These are phyloP conservation scores for Croton setiger DNA, from an alignment of 441 rosid species.

Conservation along the genomic window DNA sequence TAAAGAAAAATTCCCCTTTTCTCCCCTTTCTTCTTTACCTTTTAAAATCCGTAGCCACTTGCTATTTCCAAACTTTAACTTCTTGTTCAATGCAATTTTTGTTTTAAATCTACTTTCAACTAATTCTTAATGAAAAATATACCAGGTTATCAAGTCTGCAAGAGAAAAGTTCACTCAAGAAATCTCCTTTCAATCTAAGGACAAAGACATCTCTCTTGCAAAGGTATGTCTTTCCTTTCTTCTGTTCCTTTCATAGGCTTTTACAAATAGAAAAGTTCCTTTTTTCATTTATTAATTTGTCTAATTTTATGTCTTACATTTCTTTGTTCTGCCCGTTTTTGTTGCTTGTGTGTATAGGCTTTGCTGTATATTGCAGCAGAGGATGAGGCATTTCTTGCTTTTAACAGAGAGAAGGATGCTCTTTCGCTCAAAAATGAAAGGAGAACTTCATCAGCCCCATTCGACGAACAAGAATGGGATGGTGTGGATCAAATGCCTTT, in stretches of 20 bases:
- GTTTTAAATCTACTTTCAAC: not conserved
- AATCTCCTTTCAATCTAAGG: constrained; percentile 70
- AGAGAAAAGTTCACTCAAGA: constrained; percentile 64
- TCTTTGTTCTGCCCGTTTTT: constrained; percentile 2
- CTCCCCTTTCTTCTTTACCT: not conserved
- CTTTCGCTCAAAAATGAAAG: constrained; percentile 44
- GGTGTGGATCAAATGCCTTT: constrained; percentile 53
- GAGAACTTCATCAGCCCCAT: constrained; percentile 33
- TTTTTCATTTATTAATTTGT: not conserved
- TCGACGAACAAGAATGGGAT: constrained; percentile 40
- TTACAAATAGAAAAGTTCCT: not conserved
- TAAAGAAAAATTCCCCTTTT: not conserved
- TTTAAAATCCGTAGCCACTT: not conserved
- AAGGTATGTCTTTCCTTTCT: constrained; percentile 37
- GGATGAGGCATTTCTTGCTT: constrained; percentile 70
- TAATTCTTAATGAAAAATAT: constrained; percentile 8
- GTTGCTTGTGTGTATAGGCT: constrained; percentile 40
- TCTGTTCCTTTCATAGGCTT: not conserved
- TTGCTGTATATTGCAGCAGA: constrained; percentile 81
- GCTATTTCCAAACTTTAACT: not conserved
- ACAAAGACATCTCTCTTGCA: constrained; percentile 71
- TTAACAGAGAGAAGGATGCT: constrained; percentile 58
- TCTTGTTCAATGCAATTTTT: constrained; percentile 3
- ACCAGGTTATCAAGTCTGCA: constrained; percentile 57
- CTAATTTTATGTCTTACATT: not conserved